These are phyloP conservation scores for Nitzschia palea DNA, from an alignment of 108 stramenopile genomes.

Conservation along the genomic window DNA sequence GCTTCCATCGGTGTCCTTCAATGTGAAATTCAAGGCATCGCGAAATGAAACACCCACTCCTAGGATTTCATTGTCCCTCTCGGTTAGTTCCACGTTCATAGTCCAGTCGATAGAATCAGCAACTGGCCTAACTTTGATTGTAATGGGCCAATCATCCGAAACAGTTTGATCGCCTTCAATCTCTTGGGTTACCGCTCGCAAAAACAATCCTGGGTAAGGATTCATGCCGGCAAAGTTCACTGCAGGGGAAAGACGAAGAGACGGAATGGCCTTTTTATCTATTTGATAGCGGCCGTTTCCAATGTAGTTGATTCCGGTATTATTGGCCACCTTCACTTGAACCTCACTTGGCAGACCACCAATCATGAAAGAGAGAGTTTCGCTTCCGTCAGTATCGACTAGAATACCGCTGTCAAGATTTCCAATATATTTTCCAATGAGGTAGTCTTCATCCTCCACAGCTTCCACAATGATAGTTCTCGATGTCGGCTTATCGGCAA, in stretches of 20 bases:
- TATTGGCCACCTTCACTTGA: neutral
- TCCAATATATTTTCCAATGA: neutral
- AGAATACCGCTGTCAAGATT: neutral
- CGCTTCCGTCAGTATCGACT: neutral
- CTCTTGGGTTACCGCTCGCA: constrained; percentile 1
- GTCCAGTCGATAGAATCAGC: neutral
- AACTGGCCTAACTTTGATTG: neutral
- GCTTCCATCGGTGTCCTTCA: neutral
- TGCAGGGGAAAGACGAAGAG: neutral
- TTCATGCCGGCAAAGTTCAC: neutral
- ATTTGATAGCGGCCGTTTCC: neutral
- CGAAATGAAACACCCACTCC: neutral
- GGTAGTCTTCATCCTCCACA: constrained; percentile 1
- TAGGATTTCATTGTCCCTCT: neutral
- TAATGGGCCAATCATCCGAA: neutral
- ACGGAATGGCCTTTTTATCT: neutral
- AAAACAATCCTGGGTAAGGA: neutral
- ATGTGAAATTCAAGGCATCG: neutral
- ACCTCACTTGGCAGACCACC: neutral
- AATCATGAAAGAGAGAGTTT: neutral
- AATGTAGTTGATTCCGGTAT: neutral
- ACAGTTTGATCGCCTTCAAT: constrained; percentile 5
- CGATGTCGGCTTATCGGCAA: neutral
- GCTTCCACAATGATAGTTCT: neutral
- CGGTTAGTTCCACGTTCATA: neutral